Evolutionary conservation across 257 asterid genomes (phyloP).

Genomic region (Plectranthus barbatus): DNA sequence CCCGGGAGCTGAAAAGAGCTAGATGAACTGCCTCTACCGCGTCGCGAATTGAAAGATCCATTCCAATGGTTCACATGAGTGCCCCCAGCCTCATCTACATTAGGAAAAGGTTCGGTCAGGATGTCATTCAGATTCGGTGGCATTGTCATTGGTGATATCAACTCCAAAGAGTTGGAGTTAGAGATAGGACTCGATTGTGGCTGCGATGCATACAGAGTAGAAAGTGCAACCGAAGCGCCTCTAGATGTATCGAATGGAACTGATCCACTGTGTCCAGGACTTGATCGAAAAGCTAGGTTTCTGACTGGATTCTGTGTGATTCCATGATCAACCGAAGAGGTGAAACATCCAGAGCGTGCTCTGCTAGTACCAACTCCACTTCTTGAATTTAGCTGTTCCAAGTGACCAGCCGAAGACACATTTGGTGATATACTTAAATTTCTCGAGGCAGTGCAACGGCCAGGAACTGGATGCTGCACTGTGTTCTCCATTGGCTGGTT

Average conservation of each 20-base stretch:
- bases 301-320: slow-evolving; percentile 36
- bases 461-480: slow-evolving; percentile 31
- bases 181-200: slow-evolving; percentile 19
- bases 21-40: slow-evolving; percentile 41
- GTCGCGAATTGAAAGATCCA: slow-evolving; percentile 32
- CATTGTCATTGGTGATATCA: slow-evolving; percentile 29
- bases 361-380: slow-evolving; percentile 27
- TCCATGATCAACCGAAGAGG: slow-evolving; percentile 31
- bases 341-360: slow-evolving; percentile 26
- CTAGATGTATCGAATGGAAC: slow-evolving; percentile 26
- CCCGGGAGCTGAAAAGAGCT: slow-evolving; percentile 26
- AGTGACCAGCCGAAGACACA: slow-evolving; percentile 24
- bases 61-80: slow-evolving; percentile 36
- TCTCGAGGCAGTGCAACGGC: slow-evolving; percentile 28
- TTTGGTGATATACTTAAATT: slow-evolving; percentile 33
- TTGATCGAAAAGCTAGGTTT: slow-evolving; percentile 23
- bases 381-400: slow-evolving; percentile 36
- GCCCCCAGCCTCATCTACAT: slow-evolving; percentile 32
- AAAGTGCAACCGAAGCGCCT: slow-evolving; percentile 28
- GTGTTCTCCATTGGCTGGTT: slow-evolving; percentile 28
- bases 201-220: slow-evolving; percentile 21
- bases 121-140: slow-evolving; percentile 25
- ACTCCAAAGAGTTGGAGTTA: slow-evolving; percentile 25
- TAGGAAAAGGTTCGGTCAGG: slow-evolving; percentile 29
- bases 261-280: slow-evolving; percentile 35